Evolutionary conservation across 2,329 filamentous ascomycete genomes (phyloP), one percentile per base, ranked within the genome.

Genomic region (Fusarium cicatricum): DNA sequence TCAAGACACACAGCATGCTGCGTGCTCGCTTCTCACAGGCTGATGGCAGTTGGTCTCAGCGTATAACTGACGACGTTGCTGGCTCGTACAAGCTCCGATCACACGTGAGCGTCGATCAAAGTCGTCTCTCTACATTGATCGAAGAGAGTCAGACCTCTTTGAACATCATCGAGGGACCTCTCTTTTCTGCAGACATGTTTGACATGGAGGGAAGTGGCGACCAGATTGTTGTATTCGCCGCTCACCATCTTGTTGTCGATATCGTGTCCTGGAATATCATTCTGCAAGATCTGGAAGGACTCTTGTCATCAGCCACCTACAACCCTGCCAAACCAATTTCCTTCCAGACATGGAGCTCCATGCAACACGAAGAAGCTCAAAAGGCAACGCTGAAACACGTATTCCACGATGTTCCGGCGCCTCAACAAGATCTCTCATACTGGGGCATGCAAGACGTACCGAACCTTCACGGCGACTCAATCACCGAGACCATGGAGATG

Each of bases 191-290:
- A 10, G 65, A 75, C 28, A 55, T 65, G 1, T 58, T 68, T 11
- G 41, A 65, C 11, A 37, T 63, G n/a, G 34, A 50, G 3, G 28
- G 5, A 5, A 29, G 9, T 5, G 29, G 39, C 5, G 31, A 58
- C 6, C 43, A 69, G 11, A 58, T 72, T 7, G 37, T 57, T 72
- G 11, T 61, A 2, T 33, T 76, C 69, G 69, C 68, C 2, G 67
- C 64, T 5, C 74, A 77, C n/a, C 75, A 78, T 34, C 64, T 78
- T 5, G 66, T 76, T 9, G 72, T 81, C 29, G 78, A 81, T 46
- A 64, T 81, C 1, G 79, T 81, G 2, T 79, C 78, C 0, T 82
- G 79, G 79, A 70, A 77, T 16, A 69, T 80, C 6, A 67, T 81
- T 0, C 64, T 64, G 0, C 44, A 62, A 11, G 63, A 64, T n/a